phyloP scores from a whole-genome alignment of 305 asterid genomes.

The Striga hermonthica region DNA sequence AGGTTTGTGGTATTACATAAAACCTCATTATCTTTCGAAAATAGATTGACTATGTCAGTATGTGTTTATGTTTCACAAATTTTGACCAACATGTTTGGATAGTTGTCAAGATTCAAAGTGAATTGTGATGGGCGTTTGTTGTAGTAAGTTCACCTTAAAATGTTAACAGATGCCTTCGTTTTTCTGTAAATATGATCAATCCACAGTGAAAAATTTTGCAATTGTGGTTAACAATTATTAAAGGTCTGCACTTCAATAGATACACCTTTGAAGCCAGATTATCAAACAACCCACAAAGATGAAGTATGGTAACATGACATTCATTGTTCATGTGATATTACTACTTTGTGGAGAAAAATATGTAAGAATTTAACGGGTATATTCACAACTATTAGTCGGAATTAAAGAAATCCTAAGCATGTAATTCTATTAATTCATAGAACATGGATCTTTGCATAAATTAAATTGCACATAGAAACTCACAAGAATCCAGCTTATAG shows the following conservation, averaged over 20 bases:
- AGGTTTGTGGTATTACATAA: background rate
- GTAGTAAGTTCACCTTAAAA: too few relatives aligned
- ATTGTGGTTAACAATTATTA: background rate
- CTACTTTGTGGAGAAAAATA: background rate
- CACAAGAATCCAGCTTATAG: too few relatives aligned
- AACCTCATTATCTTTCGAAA: background rate
- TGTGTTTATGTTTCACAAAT: background rate
- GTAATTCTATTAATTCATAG: too few relatives aligned
- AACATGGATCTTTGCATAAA: too few relatives aligned
- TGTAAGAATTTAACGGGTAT: too few relatives aligned
- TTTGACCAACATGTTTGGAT: background rate
- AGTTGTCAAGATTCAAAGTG: background rate
- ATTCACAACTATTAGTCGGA: too few relatives aligned
- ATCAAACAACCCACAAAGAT: background rate
- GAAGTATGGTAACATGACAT: background rate
- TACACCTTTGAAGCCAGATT: slow-evolving; percentile 7
- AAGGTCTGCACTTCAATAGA: background rate
- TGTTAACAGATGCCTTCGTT: too few relatives aligned
- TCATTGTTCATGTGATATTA: slow-evolving; percentile 15
- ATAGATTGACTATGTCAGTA: background rate
- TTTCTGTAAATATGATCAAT: too few relatives aligned
- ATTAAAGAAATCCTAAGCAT: too few relatives aligned
- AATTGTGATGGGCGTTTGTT: background rate
- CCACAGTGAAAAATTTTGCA: too few relatives aligned
- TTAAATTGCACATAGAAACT: too few relatives aligned